A percentile compares a stretch with the other conserved stretches of the same genome.
These are phyloP conservation scores for Neocucurbitaria cava DNA, from an alignment of 2,329 filamentous ascomycete genomes.

Conservation along the genomic window DNA sequence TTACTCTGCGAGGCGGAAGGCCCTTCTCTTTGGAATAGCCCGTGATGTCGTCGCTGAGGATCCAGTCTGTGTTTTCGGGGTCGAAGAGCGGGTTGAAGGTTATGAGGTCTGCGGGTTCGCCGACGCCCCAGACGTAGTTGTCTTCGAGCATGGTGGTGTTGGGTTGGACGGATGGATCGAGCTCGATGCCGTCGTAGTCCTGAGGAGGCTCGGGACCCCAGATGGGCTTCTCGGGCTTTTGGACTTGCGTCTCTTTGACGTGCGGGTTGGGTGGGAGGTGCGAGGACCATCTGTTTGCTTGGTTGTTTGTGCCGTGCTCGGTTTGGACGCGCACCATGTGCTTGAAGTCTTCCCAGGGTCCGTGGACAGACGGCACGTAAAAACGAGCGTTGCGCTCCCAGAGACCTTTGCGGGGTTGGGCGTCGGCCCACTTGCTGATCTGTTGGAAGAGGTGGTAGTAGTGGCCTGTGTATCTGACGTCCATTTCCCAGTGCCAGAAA, in stretches of 20 bases:
- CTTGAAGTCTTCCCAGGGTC: slow-evolving; percentile 75
- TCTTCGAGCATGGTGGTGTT: slow-evolving; percentile 64
- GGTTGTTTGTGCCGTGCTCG: slow-evolving; percentile 57
- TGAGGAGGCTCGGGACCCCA: slow-evolving; percentile 56
- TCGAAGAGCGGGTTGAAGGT: slow-evolving; percentile 81
- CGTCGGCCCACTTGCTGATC: slow-evolving; percentile 69
- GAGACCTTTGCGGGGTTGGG: slow-evolving; percentile 73
- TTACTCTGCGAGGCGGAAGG: slow-evolving; percentile 70
- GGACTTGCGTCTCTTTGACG: slow-evolving; percentile 48
- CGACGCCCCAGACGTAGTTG: slow-evolving; percentile 69
- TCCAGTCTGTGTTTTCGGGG: slow-evolving; percentile 73
- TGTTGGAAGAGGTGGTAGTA: slow-evolving; percentile 81
- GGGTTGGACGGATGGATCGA: slow-evolving; percentile 60
- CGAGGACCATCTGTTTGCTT: slow-evolving; percentile 53
- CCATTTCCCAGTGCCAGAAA: slow-evolving; percentile 97
- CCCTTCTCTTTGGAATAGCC: slow-evolving; percentile 66
- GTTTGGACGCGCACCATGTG: slow-evolving; percentile 69
- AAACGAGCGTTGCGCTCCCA: slow-evolving; percentile 82
- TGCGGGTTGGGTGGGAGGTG: slow-evolving; percentile 52
- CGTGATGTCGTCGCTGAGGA: slow-evolving; percentile 73
- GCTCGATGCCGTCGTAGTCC: slow-evolving; percentile 58
- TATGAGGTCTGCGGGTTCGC: slow-evolving; percentile 77
- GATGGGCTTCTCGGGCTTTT: slow-evolving; percentile 54
- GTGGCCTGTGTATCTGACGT: slow-evolving; percentile 87
- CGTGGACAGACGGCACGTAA: slow-evolving; percentile 75